These are phyloP conservation scores for Cymbopogon citratus DNA, from an alignment of 176 grass and related monocot species.

Conservation along the genomic window DNA sequence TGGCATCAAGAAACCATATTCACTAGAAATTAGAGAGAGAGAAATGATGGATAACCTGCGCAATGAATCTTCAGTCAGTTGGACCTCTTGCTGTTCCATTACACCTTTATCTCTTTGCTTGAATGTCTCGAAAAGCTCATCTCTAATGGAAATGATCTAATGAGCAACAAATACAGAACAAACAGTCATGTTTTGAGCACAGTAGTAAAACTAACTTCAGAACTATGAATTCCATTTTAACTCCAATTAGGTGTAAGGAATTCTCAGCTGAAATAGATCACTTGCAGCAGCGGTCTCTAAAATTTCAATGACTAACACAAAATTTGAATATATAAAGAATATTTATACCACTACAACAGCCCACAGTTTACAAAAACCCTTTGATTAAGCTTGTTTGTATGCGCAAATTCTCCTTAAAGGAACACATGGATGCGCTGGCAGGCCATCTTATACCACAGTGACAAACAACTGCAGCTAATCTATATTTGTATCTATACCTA, in stretches of 20 bases:
- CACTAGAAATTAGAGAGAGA: background rate
- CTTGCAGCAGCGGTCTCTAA: background rate
- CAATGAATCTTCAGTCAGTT: conserved; percentile 73
- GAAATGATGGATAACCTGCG: conserved; percentile 51
- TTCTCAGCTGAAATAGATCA: background rate
- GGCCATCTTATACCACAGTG: background rate
- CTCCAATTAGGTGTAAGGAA: background rate
- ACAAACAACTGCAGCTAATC: background rate
- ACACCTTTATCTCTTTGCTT: conserved; percentile 80
- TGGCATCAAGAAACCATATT: background rate
- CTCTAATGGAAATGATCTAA: conserved; percentile 89
- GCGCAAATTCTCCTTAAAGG: background rate
- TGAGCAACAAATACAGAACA: conserved; percentile 24
- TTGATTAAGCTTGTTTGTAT: conserved; percentile 6
- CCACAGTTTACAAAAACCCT: background rate
- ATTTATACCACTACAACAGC: background rate
- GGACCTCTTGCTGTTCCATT: conserved; percentile 80
- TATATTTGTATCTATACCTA: background rate
- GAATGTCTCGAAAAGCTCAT: conserved; percentile 96
- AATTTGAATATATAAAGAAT: background rate
- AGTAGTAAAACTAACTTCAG: conserved; percentile 22
- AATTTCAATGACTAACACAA: conserved; percentile 9
- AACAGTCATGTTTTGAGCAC: conserved; percentile 1
- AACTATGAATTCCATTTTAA: background rate
- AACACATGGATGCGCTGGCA: background rate